phyloP scores from a whole-genome alignment of 306 rosid genomes.

The Comarum palustre region DNA sequence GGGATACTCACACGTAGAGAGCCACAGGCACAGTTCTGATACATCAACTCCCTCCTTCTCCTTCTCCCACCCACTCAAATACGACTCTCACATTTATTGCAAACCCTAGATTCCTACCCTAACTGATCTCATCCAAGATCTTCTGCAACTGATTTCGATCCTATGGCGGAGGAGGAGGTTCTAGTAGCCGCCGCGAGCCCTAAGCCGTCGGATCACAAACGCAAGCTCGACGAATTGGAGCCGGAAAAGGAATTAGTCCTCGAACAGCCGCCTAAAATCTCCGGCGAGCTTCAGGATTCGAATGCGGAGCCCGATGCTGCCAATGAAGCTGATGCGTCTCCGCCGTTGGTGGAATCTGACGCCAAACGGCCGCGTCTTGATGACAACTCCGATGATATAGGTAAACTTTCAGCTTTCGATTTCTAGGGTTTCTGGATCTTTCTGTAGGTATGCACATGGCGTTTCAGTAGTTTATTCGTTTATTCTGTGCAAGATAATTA shows the following conservation, averaged over 20 bases:
- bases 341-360: constrained; percentile 40
- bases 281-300: constrained; percentile 28
- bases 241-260: constrained; percentile 16
- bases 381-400: constrained; percentile 43
- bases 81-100: background rate
- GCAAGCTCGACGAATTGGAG: constrained; percentile 81
- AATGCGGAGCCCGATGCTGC: constrained; percentile 28
- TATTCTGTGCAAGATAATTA: background rate
- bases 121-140: constrained; percentile 2
- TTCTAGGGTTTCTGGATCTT: background rate
- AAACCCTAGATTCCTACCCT: constrained; percentile 21
- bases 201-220: constrained; percentile 63
- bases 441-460: background rate
- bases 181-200: constrained; percentile 41
- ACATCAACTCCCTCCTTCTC: background rate
- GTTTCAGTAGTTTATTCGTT: background rate
- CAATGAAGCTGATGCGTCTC: constrained; percentile 3
- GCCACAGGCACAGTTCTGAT: background rate
- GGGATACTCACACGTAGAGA: background rate
- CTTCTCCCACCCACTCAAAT: background rate
- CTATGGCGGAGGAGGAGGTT: constrained; percentile 82
- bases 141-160: background rate
- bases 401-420: constrained; percentile 26
- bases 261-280: background rate
- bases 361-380: constrained; percentile 71